phyloP scores from a whole-genome alignment of 257 asterid genomes.

The Anisodus acutangulus region DNA sequence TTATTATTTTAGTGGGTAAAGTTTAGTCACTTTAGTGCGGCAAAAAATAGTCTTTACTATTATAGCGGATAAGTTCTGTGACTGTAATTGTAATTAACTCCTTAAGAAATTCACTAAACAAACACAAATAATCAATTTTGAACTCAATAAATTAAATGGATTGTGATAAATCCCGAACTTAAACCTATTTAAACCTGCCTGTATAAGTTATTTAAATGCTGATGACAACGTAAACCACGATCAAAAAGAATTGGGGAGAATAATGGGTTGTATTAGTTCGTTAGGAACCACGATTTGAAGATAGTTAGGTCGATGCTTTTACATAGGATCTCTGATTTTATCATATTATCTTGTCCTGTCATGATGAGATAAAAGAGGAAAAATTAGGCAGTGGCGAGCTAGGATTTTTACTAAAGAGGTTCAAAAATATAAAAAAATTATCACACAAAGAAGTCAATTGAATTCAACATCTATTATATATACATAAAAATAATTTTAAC shows the following conservation, averaged over 20 bases:
- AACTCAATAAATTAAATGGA: background rate
- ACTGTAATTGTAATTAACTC: background rate
- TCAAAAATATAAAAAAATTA: no score
- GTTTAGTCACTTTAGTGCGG: no score
- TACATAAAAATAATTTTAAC: no score
- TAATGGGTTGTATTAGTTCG: conserved; percentile 1
- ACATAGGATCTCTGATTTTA: background rate
- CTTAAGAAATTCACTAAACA: background rate
- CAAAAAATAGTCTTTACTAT: no score
- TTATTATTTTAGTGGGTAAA: no score
- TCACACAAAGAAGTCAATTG: no score
- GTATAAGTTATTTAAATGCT: background rate
- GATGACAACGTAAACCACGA: background rate
- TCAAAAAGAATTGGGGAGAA: background rate
- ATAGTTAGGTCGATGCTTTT: background rate
- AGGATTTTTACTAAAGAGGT: no score
- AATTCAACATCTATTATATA: no score
- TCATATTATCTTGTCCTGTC: background rate
- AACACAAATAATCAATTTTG: background rate
- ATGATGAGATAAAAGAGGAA: no score
- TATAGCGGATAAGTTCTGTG: no score
- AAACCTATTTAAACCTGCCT: no score
- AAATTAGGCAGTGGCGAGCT: no score
- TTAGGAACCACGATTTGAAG: background rate
- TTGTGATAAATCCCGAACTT: background rate